Conservation (phyloP, 2,329 filamentous ascomycete species). For the Mycosphaerella sp. region DNA sequence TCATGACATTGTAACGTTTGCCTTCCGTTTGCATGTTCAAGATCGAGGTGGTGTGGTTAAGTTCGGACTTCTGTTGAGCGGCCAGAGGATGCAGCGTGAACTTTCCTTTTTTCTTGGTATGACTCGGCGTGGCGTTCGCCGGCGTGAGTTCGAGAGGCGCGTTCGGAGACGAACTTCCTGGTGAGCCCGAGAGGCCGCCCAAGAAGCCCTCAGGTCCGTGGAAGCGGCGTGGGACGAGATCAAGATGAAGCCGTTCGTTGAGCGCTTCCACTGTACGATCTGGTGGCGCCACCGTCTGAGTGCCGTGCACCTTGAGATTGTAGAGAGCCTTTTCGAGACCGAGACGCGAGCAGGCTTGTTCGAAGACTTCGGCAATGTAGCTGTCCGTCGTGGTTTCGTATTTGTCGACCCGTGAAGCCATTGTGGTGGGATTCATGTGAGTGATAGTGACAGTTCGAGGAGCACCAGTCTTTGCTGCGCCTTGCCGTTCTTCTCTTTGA, state of each 20-base stretch:
- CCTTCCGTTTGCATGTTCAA: constrained; percentile 42
- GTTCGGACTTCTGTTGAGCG: constrained; percentile 37
- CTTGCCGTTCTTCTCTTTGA: constrained; percentile 44
- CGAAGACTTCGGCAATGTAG: constrained; percentile 75
- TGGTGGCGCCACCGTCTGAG: constrained; percentile 65
- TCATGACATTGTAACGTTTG: constrained; percentile 71
- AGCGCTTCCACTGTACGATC: constrained; percentile 75
- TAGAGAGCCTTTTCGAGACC: constrained; percentile 73
- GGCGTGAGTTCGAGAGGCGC: constrained; percentile 52
- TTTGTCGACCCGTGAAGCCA: constrained; percentile 65
- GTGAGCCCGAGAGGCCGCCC: constrained; percentile 61
- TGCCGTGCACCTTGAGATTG: constrained; percentile 69
- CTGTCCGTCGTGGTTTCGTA: constrained; percentile 70
- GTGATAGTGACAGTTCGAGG: constrained; percentile 67
- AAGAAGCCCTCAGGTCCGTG: constrained; percentile 47
- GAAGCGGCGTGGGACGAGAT: constrained; percentile 68
- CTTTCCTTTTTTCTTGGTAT: constrained; percentile 32
- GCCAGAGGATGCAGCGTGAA: constrained; percentile 55
- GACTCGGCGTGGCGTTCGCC: constrained; percentile 26
- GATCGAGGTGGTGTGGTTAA: constrained; percentile 19
- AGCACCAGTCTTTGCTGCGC: constrained; percentile 48
- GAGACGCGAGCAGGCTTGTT: constrained; percentile 68
- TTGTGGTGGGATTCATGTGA: constrained; percentile 59
- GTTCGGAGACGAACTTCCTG: constrained; percentile 64
- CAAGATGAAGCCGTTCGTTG: constrained; percentile 66